Conservation (phyloP, 2,329 filamentous ascomycete species). For the Apiospora phragmitis region DNA sequence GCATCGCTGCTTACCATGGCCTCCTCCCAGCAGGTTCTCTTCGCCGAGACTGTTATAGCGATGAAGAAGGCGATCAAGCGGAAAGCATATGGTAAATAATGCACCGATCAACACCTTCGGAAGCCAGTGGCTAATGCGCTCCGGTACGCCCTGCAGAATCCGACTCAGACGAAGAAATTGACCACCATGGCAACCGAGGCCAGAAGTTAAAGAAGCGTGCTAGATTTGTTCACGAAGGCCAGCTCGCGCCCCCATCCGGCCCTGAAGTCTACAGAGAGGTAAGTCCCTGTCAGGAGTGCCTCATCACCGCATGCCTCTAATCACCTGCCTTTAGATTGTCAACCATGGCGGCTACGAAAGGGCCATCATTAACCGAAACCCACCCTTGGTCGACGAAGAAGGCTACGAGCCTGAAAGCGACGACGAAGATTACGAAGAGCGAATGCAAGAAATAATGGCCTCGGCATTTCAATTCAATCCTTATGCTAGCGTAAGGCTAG, state of each 20-base stretch:
- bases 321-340: conserved; percentile 52
- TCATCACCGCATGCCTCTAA: conserved; percentile 1
- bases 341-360: conserved; percentile 74
- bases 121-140: conserved; percentile 13
- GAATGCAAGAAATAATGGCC: conserved; percentile 59
- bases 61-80: conserved; percentile 70
- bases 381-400: conserved; percentile 72
- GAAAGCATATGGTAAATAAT: conserved; percentile 57
- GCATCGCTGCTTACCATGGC: conserved; percentile 40
- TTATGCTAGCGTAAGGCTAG: conserved; percentile 70
- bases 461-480: conserved; percentile 71
- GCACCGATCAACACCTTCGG: conserved; percentile 25
- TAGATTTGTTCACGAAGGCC: conserved; percentile 69
- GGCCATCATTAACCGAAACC: conserved; percentile 73
- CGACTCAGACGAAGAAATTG: conserved; percentile 74
- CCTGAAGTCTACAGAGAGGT: conserved; percentile 73
- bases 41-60: conserved; percentile 65
- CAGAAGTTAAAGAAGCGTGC: conserved; percentile 78
- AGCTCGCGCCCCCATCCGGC: conserved; percentile 65
- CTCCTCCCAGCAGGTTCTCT: conserved; percentile 59
- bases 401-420: conserved; percentile 75
- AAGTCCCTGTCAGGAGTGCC: conserved; percentile 26
- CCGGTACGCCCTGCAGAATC: conserved; percentile 55
- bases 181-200: conserved; percentile 70
- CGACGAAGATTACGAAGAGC: conserved; percentile 70